These are phyloP conservation scores for Laburnicola sp. DNA, from an alignment of 2,329 filamentous ascomycete genomes.

Conservation along the genomic window DNA sequence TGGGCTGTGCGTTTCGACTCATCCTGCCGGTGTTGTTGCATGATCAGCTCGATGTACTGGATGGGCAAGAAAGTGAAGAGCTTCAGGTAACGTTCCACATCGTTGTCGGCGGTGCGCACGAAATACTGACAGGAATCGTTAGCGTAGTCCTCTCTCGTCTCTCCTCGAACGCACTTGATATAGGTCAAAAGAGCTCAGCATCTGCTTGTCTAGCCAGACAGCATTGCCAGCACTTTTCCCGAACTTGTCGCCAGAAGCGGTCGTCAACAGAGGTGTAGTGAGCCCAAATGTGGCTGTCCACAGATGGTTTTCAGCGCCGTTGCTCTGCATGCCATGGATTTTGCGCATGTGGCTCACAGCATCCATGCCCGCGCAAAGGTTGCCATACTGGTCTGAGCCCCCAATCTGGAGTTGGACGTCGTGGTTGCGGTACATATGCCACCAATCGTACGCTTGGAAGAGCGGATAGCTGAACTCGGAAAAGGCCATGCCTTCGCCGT, in stretches of 20 bases:
- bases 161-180: slow-evolving; percentile 62
- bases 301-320: slow-evolving; percentile 37
- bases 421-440: slow-evolving; percentile 73
- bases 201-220: slow-evolving; percentile 82
- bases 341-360: slow-evolving; percentile 74
- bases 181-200: slow-evolving; percentile 81
- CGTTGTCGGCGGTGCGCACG: slow-evolving; percentile 75
- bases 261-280: slow-evolving; percentile 87
- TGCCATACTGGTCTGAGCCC: slow-evolving; percentile 94
- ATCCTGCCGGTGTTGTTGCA: slow-evolving; percentile 68
- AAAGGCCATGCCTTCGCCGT: slow-evolving; percentile 89
- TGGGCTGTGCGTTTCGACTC: slow-evolving; percentile 77
- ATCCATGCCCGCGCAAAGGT: slow-evolving; percentile 89
- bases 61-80: slow-evolving; percentile 88
- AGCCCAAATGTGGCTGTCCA: slow-evolving; percentile 70
- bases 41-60: slow-evolving; percentile 65
- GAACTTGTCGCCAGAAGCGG: slow-evolving; percentile 83
- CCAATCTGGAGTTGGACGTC: slow-evolving; percentile 85
- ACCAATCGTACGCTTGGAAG: slow-evolving; percentile 96
- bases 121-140: slow-evolving; percentile 65
- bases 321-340: slow-evolving; percentile 19
- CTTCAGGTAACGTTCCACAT: slow-evolving; percentile 80
- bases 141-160: slow-evolving; percentile 3
- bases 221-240: slow-evolving; percentile 95
- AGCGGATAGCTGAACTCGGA: slow-evolving; percentile 92